Evolutionary conservation across 2,329 filamentous ascomycete species (phyloP).

Genomic region (Dothistroma septosporum): DNA sequence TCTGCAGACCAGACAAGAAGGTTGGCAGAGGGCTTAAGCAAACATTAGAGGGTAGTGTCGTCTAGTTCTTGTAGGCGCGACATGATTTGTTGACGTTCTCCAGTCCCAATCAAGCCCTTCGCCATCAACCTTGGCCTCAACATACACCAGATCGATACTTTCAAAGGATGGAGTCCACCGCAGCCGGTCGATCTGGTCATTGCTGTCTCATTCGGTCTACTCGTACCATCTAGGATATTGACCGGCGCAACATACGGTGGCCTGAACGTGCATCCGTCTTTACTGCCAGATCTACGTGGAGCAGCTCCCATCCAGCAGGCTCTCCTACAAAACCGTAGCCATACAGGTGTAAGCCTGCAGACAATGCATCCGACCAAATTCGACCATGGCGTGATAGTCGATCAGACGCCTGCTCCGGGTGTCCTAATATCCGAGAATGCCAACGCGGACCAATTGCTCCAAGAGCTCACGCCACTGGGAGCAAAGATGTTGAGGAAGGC

Average conservation of each 20-base stretch:
- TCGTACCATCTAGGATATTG: slow-evolving; percentile 76
- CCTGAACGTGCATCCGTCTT: slow-evolving; percentile 87
- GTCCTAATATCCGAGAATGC: slow-evolving; percentile 46
- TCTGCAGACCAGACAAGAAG: slow-evolving; percentile 75
- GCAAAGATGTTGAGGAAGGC: slow-evolving; percentile 66
- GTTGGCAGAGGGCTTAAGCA: slow-evolving; percentile 64
- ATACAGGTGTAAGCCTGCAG: slow-evolving; percentile 78
- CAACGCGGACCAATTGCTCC: slow-evolving; percentile 50
- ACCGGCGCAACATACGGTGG: slow-evolving; percentile 71
- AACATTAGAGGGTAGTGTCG: slow-evolving; percentile 58
- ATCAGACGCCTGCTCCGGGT: slow-evolving; percentile 58
- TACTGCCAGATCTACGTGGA: slow-evolving; percentile 73
- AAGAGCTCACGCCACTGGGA: slow-evolving; percentile 59
- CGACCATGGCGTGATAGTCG: slow-evolving; percentile 72
- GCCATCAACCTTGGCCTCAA: slow-evolving; percentile 61
- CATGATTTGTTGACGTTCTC: not conserved
- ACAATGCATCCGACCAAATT: slow-evolving; percentile 74
- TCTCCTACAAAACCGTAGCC: slow-evolving; percentile 58
- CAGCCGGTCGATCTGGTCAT: slow-evolving; percentile 66
- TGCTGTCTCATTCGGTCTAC: slow-evolving; percentile 89
- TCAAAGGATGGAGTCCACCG: slow-evolving; percentile 73
- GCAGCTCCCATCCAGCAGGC: slow-evolving; percentile 82
- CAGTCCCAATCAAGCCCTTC: slow-evolving; percentile 60
- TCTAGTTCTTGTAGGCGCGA: not conserved
- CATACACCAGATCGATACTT: slow-evolving; percentile 74